Evolutionary conservation across 2,329 filamentous ascomycete genomes (phyloP), one percentile per base, ranked within the genome.

Genomic region (Didymellaceae sp.): DNA sequence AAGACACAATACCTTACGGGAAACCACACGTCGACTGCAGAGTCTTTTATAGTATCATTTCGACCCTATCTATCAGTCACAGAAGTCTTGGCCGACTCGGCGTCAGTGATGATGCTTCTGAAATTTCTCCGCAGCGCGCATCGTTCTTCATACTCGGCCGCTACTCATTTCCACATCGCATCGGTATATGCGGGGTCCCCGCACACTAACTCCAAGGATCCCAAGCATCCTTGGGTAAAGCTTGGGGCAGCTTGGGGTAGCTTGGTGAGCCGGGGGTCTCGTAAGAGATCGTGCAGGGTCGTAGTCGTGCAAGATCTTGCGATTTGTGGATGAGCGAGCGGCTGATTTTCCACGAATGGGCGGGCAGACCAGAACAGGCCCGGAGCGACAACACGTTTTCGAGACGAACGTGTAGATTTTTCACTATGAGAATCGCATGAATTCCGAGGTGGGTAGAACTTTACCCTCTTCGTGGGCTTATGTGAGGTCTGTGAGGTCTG

Each of bases 271-370:
- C 14, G 31, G 44, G 8, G 32, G 10, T 18, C 20, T 37, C 5
- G 9, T 26, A 28, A 17, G 11, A 45, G 22, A 26, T 38, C 22
- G 13, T 75, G 67, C 74, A 74, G n/a, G 20, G 17, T 32, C 30
- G 42, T 20, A 35, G 35, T 40, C n/a, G 18, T 17, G 25, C 38
- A 25, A 18, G n/a, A 32, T 18, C 8, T 40, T 16, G 37, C 43
- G 45, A 41, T 56, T 56, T 49, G 53, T 50, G 48, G 53, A 35
- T 24, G 37, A 14, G 8, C 11, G 26, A 39, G 28, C 1, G 32
- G 21, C 6, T 49, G 46, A 45, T 45, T 46, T 50, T 28, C 53
- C 53, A 37, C 53, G 45, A 56, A 56, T 56, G 11, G 16, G 26
- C n/a, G n/a, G n/a, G n/a, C n/a, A n/a, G n/a, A n/a, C n/a, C n/a